Base-by-base conservation (phyloP, 176 grass and related monocot genomes). In the Carex cristatella region DNA sequence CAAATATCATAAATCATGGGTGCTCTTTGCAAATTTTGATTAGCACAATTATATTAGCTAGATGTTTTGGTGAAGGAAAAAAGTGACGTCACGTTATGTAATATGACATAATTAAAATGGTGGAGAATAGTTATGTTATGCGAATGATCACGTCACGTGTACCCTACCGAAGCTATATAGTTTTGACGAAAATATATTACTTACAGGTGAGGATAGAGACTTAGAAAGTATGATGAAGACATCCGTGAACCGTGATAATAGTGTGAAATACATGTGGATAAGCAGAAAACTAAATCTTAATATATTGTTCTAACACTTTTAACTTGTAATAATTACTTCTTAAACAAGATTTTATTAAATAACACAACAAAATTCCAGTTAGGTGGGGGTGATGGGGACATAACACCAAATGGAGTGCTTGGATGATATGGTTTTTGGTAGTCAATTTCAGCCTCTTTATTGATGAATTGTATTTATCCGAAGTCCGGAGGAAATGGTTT, bases 351-450 rank as follows among this genome's bases (percentile, higher is more conserved):
- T 79, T 7, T 58, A 18, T 12, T 28, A 58, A 79, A 79, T 79
- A 28, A 18, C 53, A 79, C 11, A 15, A 2, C 48, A n/a, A 32
- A 57, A 78, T 27, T 58, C 14, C 7, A 58, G 13, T 79, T 28
- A 7, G 35, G 18, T 23, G 4, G 53, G 60, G 61, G 42, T 48
- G 79, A 82, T 65, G 79, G 79, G 19, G 79, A 82, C 79, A 28
- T 65, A 13, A 33, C 79, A 82, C 79, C 79, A 64, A 82, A 65
- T 57, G 56, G 74, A 57, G 61, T 82, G 16, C 42, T 81, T 64
- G 57, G 11, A 81, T 48, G 2, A 35, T 65, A 57, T 37, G 12
- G 74, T 33, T 58, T 65, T 61, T 82, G 35, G 79, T 8, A 44
- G 60, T 82, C 60, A 82, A 82, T 82, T 27, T 65, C 23, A 65